These are phyloP conservation scores for Austropuccinia psidii DNA, from an alignment of 1,284 basidiomycete species.

Conservation along the genomic window DNA sequence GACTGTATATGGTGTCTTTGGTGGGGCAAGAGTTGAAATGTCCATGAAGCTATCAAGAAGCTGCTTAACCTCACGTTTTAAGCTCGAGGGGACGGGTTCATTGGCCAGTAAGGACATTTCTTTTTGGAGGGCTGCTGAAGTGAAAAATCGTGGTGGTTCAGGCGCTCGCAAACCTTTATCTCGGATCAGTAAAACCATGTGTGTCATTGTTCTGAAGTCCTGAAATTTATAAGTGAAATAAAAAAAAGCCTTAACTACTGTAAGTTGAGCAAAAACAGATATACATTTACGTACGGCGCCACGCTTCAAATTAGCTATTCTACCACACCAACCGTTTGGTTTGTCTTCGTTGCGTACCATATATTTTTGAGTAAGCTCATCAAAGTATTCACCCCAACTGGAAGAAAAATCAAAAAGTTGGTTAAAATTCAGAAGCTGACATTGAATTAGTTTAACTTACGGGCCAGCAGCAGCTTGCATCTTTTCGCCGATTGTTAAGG, in stretches of 20 bases:
- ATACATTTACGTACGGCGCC: conserved; percentile 15
- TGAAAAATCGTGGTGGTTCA: neutral
- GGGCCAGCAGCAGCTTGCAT: conserved; percentile 29
- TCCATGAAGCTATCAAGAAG: conserved; percentile 30
- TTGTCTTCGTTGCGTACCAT: conserved; percentile 13
- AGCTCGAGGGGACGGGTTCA: neutral
- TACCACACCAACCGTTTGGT: conserved; percentile 33
- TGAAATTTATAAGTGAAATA: neutral
- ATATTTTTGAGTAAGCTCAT: conserved; percentile 15
- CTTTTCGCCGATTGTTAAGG: conserved; percentile 30
- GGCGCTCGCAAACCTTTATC: neutral
- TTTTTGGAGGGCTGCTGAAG: neutral
- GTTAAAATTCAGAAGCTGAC: neutral
- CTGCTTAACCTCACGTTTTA: conserved; percentile 3
- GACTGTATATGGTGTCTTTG: conserved; percentile 12
- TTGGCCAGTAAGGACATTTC: neutral
- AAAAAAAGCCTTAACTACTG: neutral
- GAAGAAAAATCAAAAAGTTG: neutral
- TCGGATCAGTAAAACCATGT: conserved; percentile 24
- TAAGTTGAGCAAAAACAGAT: neutral
- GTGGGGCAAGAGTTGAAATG: conserved; percentile 23
- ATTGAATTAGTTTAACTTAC: neutral
- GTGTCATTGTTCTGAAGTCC: conserved; percentile 34
- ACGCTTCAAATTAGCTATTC: conserved; percentile 31
- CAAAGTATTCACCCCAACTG: conserved; percentile 22